Conservation (phyloP, 192 early-diverging fungal species). For the Entomortierella parvispora region DNA sequence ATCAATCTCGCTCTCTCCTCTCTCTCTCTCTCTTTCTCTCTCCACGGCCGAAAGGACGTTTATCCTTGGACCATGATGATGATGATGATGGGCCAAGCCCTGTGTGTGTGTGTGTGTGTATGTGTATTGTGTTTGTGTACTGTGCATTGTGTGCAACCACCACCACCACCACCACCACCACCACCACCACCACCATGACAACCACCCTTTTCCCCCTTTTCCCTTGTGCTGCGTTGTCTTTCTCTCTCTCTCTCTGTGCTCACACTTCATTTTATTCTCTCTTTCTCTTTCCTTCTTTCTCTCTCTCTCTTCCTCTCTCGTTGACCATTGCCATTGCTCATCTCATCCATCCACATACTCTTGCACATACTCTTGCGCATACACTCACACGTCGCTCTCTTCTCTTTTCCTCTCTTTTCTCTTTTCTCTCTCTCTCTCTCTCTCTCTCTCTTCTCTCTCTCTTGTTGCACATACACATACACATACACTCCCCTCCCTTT, state of each 20-base stretch:
- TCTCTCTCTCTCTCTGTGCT: conserved; percentile 2
- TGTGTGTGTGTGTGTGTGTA: too few relatives aligned
- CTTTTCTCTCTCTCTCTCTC: not conserved
- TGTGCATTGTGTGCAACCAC: too few relatives aligned
- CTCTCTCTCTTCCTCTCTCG: not conserved
- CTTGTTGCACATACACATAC: too few relatives aligned
- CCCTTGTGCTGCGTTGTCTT: not conserved
- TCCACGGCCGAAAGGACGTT: too few relatives aligned
- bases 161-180: too few relatives aligned
- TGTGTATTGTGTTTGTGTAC: too few relatives aligned
- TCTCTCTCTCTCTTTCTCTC: too few relatives aligned
- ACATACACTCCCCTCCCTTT: too few relatives aligned
- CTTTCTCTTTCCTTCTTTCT: not conserved
- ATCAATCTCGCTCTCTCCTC: too few relatives aligned
- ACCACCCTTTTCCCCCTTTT: not conserved
- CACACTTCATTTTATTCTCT: not conserved
- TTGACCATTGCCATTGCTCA: not conserved
- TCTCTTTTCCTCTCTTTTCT: not conserved
- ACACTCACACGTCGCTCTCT: not conserved
- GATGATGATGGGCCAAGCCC: too few relatives aligned
- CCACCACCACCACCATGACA: too few relatives aligned
- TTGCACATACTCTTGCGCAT: conserved; percentile 1
- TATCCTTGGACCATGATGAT: too few relatives aligned
- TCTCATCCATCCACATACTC: not conserved
- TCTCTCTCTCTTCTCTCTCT: not conserved